phyloP scores from a whole-genome alignment of 2,329 filamentous ascomycete species.

The Pseudopithomyces chartarum region DNA sequence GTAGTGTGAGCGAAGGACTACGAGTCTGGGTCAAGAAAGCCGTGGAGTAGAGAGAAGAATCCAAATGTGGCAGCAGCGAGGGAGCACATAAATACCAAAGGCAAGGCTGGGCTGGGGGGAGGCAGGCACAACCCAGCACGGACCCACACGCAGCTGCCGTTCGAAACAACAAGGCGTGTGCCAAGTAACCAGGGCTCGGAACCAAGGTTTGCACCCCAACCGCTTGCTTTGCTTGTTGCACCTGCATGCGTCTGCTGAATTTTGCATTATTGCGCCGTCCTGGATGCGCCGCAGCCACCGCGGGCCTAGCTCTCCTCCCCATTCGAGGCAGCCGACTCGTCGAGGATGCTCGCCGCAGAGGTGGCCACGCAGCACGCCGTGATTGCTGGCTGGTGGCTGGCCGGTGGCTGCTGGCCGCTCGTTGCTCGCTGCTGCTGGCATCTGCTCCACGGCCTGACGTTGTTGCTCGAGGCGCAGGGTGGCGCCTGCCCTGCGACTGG shows the following conservation, averaged over 20 bases:
- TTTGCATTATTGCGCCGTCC: not conserved
- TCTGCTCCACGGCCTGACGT: slow-evolving; percentile 1
- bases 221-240: slow-evolving; percentile 1
- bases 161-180: slow-evolving; percentile 8
- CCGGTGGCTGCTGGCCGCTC: not conserved
- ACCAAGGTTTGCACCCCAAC: not conserved
- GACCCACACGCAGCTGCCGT: slow-evolving; percentile 5
- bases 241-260: not conserved
- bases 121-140: slow-evolving; percentile 2
- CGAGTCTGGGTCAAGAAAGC: not conserved
- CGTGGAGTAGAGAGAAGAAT: not conserved
- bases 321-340: not conserved
- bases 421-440: not conserved
- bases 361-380: not conserved
- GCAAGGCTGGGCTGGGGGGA: slow-evolving; percentile 1
- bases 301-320: too few relatives aligned
- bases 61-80: slow-evolving; percentile 6
- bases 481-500: slow-evolving; percentile 2
- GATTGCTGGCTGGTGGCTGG: not conserved
- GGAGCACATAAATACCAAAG: slow-evolving; percentile 1
- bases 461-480: slow-evolving; percentile 1
- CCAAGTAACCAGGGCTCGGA: not conserved
- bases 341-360: not conserved
- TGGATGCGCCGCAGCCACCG: not conserved
- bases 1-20: slow-evolving; percentile 4